Evolutionary conservation across 2,329 filamentous ascomycete genomes (phyloP), one percentile per base, ranked within the genome.

Genomic region (Claviceps digitariae): DNA sequence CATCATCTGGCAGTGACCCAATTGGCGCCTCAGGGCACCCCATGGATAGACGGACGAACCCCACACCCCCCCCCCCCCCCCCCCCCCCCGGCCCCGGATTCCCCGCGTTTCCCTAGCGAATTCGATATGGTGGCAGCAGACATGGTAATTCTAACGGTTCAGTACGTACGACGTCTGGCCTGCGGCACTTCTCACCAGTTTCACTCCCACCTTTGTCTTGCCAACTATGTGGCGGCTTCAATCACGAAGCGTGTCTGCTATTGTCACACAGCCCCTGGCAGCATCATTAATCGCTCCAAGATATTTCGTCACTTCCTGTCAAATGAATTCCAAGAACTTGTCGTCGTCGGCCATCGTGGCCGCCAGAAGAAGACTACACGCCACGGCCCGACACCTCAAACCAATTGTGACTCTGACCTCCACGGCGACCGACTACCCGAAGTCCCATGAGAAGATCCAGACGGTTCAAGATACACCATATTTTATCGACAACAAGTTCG

Each of bases 401-500:
- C 72, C 77, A 29, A 72, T 74, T 55, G 72, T 72, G 48, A 73
- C 74, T 17, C 69, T 82, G 52, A 72, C 75, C 45, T 79, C 76
- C 53, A 78, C 75, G 21, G 72, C 79, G 12, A 76, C 75, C 48
- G 76, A 70, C 66, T 91, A 84, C 68, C 86, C 84, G 27, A 84
- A 75, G 52, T 81, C 76, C 23, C 87, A 93, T 72, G 83, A 86
- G 52, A 82, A 81, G 71, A 82, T 89, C 61, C 63, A 77, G 60
- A 69, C 79, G 55, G 82, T 85, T 40, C 70, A 77, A 61, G 80
- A 90, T 66, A 91, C 87, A 15, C 84, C 82, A 29, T 90, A 86
- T 74, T 93, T 93, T 67, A 66, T 93, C 60, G 79, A 93, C 75
- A 93, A 93, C 72, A 72, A 85, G 67, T 90, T 91, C 65, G 72